Percentiles rank a stretch among this genome's conserved stretches.
These are phyloP conservation scores for Penicillium herquei DNA, from an alignment of 495 filamentous ascomycete genomes.

Conservation along the genomic window DNA sequence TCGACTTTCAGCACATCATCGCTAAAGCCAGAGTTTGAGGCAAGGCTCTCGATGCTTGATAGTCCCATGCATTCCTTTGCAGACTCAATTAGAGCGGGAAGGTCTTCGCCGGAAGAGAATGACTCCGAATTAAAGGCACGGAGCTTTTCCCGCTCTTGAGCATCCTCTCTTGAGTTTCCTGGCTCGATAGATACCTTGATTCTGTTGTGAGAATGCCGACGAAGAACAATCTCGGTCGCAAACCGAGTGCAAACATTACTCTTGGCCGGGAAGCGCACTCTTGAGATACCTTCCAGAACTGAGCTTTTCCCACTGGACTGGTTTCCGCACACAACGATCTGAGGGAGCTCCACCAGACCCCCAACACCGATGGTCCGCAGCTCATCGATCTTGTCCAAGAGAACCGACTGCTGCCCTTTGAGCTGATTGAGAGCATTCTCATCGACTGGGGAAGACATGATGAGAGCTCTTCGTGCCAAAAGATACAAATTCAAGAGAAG, in stretches of 20 bases:
- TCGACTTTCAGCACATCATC: conserved; percentile 63
- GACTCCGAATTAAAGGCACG: conserved; percentile 15
- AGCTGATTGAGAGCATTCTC: no score
- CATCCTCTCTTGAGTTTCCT: background rate
- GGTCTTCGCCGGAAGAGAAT: conserved; percentile 26
- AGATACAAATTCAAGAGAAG: no score
- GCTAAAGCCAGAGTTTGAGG: conserved; percentile 34
- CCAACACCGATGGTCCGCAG: conserved; percentile 56
- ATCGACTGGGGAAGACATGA: no score
- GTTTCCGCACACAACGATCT: conserved; percentile 72
- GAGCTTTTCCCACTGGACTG: conserved; percentile 74
- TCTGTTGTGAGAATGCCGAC: conserved; percentile 21
- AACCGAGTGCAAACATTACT: conserved; percentile 66
- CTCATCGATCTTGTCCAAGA: conserved; percentile 58
- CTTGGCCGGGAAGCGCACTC: conserved; percentile 65
- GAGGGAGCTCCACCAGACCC: conserved; percentile 59
- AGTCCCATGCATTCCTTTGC: conserved; percentile 54
- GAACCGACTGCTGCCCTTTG: no score
- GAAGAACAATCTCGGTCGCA: conserved; percentile 61
- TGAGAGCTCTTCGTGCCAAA: no score
- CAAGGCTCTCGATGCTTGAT: conserved; percentile 10
- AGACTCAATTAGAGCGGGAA: conserved; percentile 42
- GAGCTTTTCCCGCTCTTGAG: background rate
- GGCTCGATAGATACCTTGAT: background rate
- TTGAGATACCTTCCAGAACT: conserved; percentile 69